Evolutionary conservation across 164 flowering plant species (phyloP), one percentile per base, ranked within the genome.

Genomic region (Dillenia turbinata): DNA sequence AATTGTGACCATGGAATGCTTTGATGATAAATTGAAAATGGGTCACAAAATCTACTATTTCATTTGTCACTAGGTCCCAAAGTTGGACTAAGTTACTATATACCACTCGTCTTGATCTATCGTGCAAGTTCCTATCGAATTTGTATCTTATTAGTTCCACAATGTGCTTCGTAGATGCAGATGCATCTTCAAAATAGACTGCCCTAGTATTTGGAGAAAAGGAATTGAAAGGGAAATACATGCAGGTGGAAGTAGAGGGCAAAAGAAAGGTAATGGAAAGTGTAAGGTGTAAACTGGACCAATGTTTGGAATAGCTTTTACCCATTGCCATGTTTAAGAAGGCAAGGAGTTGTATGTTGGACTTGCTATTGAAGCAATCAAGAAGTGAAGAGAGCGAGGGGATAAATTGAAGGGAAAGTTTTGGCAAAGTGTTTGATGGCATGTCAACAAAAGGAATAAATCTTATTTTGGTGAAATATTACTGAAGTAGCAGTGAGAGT

Each of bases 1-100:
- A 62, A 9, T 13, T 9, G 0, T 44, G 3, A 5, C 16, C 15
- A 24, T 58, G 22, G 15, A 63, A 3, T 44, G 49, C 59, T 16
- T 57, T 51, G 26, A 71, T 75, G 49, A 54, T 59, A 56, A 75
- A 75, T 4, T 52, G 56, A 51, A 71, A 75, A 55, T 75, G 70
- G 22, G 78, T 68, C 5, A 33, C 46, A 58, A 71, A 75, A 17
- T 75, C 72, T 2, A 62, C 11, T 1, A 47, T 22, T 0, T 12
- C 10, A 5, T 19, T 14, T 2, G 72, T 64, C 1, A 5, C 10
- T 1, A 66, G 12, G 56, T 67, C 69, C 74, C 74, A 71, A 8
- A 68, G 61, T 46, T 57, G 13, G 33, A 62, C 57, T 10, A 66
- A 61, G 6, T 3, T 51, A 10, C 57, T 47, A 62, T 56, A 68